These are phyloP conservation scores for Kodamaea ohmeri DNA, from an alignment of 1,139 yeast species.

Conservation along the genomic window DNA sequence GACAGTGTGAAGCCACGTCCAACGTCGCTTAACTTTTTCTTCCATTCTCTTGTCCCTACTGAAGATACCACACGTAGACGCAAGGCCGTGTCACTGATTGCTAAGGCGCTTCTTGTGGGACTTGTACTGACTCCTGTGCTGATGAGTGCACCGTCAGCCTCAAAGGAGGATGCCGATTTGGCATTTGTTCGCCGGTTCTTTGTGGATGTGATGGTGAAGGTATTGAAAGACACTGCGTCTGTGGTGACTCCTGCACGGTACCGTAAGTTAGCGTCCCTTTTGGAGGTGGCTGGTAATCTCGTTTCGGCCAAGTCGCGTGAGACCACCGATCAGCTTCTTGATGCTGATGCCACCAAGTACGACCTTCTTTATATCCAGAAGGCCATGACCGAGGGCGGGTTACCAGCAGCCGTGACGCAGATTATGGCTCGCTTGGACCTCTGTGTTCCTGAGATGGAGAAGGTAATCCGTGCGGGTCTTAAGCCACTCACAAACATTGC, in stretches of 20 bases:
- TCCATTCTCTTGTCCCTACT: constrained; percentile 69
- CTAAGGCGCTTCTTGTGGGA: constrained; percentile 55
- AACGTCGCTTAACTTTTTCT: constrained; percentile 59
- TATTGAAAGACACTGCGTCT: constrained; percentile 48
- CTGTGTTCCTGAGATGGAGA: constrained; percentile 64
- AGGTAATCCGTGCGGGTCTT: constrained; percentile 55
- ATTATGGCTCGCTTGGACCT: constrained; percentile 65
- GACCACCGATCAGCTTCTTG: constrained; percentile 42
- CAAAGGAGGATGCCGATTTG: constrained; percentile 64
- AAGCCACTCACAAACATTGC: constrained; percentile 65
- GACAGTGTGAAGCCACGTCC: background rate
- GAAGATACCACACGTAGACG: constrained; percentile 24
- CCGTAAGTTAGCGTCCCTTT: constrained; percentile 55
- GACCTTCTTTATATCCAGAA: constrained; percentile 63
- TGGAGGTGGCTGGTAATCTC: constrained; percentile 49
- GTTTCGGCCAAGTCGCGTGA: constrained; percentile 44
- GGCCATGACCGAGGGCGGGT: constrained; percentile 62
- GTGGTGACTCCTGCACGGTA: constrained; percentile 35
- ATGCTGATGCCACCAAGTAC: constrained; percentile 46
- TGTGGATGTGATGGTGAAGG: constrained; percentile 66
- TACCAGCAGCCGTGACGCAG: constrained; percentile 55
- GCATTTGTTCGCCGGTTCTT: constrained; percentile 70
- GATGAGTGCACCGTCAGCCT: constrained; percentile 37
- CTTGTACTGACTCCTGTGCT: constrained; percentile 54
- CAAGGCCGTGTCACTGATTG: constrained; percentile 47